Base-by-base conservation (phyloP, 345 rosid genomes). In the Lenwebbia sp. region DNA sequence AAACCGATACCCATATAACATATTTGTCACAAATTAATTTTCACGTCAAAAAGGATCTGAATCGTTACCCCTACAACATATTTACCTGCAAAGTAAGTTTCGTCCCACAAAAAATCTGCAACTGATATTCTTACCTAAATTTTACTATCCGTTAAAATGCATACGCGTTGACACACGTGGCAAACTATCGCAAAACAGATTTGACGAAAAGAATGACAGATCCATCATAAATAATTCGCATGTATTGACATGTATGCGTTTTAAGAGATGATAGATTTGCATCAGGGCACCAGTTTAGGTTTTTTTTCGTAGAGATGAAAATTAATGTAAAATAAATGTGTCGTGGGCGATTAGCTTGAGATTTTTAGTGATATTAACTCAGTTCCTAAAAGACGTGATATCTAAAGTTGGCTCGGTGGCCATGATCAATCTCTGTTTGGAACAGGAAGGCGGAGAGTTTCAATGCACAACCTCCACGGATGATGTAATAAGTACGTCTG, bases 61-160 rank as follows among this genome's bases (percentile, higher is more conserved):
- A 28, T 30, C 17, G 3, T 62, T 6, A 62, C 22, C 22, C 23
- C 0, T 7, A 15, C 1, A 1, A 14, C 40, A 14, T 28, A 1
- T 60, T 28, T 28, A 60, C 6, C 22, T 1, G 17, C 2, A 0
- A 13, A 13, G 33, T 28, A 7, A 28, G 37, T 28, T 14, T 7
- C 17, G 5, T 28, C 74, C 2, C 21, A 6, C 74, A 14, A n/a
- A 60, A 53, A 15, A 28, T 28, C 2, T 28, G 0, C 14, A 60
- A 28, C 21, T 0, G 7, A 0, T 14, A 28, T 1, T 5, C 15
- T n/a, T 2, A 60, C 19, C 21, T 19, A 28, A 5, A 60, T 28
- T n/a, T n/a, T n/a, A n/a, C 5, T 1, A 28, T 21, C 37, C 40
- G 22, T 7, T 15, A 62, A 5, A 62, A 15, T 33, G 23, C 41